Evolutionary conservation across 176 grass and related monocot species (phyloP), one percentile per base, ranked within the genome.

Genomic region (Oryza glumipatula): DNA sequence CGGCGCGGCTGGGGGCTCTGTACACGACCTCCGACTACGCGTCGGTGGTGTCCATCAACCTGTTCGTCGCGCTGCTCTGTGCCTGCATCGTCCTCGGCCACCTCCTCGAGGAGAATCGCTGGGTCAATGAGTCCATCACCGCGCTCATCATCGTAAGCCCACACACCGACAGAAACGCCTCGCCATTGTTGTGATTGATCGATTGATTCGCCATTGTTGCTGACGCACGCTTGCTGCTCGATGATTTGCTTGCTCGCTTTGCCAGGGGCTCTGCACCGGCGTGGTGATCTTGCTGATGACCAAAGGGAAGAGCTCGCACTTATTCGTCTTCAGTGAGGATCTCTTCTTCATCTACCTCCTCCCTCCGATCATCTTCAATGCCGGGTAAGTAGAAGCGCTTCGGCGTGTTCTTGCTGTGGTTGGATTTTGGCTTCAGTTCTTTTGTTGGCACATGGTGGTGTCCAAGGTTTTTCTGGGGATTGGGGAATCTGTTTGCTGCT

Each of bases 341-440:
- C 89, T 99, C 80, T 99, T 99, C 89, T 99, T 99, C 76, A 99
- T 99, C 26, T 99, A 99, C 89, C 93, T 99, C 69, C 94, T 99
- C 0, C 97, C 97, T 1, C 97, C 97, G 12, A 99, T 99, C 78
- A 99, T 99, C 88, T 99, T 99, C 84, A 99, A 99, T 81, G 97
- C 97, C 11, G 97, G 96, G 96, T 99, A 79, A 83, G 79, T 71
- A 63, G 3, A 61, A 22, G 9, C 8, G n/a, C 8, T 63, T 22
- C n/a, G 21, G 6, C 32, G 32, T 43, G 32, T 43, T 11, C 33
- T 26, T 81, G 38, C 38, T 39, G 45, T 9, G 51, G 3, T 23
- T 63, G 1, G n/a, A 63, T 22, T 63, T 78, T 64, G 17, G 17
- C 49, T 71, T 72, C 23, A 28, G 26, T 74, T 74, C 45, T 48